These are phyloP conservation scores for Cordyceps militaris DNA, from an alignment of 2,329 filamentous ascomycete species.

Conservation along the genomic window DNA sequence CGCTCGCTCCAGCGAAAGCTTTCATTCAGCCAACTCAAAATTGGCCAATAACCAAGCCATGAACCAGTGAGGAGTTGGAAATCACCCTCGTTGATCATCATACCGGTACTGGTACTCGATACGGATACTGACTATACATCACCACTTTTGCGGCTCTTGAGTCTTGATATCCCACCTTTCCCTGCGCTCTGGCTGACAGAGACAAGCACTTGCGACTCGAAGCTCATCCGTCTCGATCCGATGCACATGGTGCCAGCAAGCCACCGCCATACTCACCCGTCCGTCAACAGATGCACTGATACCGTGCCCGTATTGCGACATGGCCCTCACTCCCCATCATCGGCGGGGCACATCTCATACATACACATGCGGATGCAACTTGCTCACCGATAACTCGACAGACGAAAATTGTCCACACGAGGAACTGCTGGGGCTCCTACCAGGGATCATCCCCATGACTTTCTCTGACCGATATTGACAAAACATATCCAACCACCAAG, in stretches of 20 bases:
- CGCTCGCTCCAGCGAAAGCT: background rate
- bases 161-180: background rate
- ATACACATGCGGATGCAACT: background rate
- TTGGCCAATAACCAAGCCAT: background rate
- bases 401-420: background rate
- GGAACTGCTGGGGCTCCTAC: background rate
- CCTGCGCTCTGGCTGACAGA: no score
- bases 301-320: conserved; percentile 1
- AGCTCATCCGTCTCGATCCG: background rate
- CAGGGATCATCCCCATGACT: background rate
- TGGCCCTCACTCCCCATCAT: background rate
- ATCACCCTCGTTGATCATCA: no score
- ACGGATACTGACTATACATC: no score
- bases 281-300: background rate
- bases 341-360: background rate
- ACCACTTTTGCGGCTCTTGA: no score
- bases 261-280: background rate
- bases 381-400: background rate
- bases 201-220: background rate
- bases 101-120: no score
- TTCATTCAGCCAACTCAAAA: background rate
- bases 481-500: no score
- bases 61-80: no score
- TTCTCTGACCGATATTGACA: background rate
- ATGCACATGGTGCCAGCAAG: background rate